Conservation (phyloP, 768 basidiomycete genomes). For the Naganishia vishniacii region DNA sequence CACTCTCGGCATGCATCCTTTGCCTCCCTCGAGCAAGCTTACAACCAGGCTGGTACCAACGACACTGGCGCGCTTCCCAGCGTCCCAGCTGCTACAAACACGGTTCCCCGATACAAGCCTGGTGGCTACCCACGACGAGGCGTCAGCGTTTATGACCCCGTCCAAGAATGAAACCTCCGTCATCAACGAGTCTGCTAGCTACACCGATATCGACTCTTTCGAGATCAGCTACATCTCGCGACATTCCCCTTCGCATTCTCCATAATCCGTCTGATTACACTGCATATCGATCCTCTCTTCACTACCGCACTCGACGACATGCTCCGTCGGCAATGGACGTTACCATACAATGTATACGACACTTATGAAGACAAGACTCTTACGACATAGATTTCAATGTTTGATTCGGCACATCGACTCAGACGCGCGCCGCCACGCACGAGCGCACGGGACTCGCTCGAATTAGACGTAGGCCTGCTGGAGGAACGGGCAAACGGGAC, state of each 20-base stretch:
- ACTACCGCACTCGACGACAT: background rate
- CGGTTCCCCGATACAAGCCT: constrained; percentile 6
- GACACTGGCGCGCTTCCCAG: background rate
- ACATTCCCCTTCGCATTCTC: constrained; percentile 1
- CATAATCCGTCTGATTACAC: background rate
- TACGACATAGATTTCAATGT: constrained; percentile 14
- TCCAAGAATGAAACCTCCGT: background rate
- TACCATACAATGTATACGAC: background rate
- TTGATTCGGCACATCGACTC: no score
- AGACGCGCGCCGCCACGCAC: no score
- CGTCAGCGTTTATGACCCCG: constrained; percentile 14
- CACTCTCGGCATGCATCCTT: constrained; percentile 15
- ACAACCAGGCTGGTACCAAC: background rate
- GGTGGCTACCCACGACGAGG: constrained; percentile 3
- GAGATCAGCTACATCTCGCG: background rate
- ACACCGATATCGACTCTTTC: background rate
- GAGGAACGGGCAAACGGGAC: no score
- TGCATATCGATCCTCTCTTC: constrained; percentile 10
- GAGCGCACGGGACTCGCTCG: no score
- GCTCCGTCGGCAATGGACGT: background rate
- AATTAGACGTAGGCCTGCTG: no score
- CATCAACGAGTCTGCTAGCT: background rate
- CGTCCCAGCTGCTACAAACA: background rate
- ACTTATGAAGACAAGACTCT: background rate
- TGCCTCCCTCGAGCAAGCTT: constrained; percentile 9